A percentile compares a stretch with the other conserved stretches of the same genome.
These are phyloP conservation scores for Phialophora tarda DNA, from an alignment of 2,329 filamentous ascomycete genomes.

Conservation along the genomic window DNA sequence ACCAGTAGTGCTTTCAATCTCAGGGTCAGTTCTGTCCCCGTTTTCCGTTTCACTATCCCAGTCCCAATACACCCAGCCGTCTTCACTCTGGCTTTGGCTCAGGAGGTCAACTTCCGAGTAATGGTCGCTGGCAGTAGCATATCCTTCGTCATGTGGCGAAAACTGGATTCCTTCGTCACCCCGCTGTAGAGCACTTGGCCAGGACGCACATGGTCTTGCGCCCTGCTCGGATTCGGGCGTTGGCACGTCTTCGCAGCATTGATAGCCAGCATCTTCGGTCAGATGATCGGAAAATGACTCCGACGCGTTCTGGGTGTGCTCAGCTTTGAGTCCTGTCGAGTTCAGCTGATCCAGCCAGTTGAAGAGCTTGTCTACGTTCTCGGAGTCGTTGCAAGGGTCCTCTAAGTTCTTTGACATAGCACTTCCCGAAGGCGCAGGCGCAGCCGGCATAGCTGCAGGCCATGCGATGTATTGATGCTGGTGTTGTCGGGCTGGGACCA, in stretches of 20 bases:
- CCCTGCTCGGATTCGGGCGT: not conserved
- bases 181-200: not conserved
- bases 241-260: not conserved
- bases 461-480: constrained; percentile 9
- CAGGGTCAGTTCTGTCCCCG: not conserved
- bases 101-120: constrained; percentile 13
- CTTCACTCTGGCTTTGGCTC: constrained; percentile 9
- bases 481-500: constrained; percentile 11
- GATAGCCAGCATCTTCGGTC: not conserved
- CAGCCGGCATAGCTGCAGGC: not conserved
- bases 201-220: not conserved
- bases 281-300: not conserved
- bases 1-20: too few species aligned
- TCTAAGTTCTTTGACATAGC: not conserved
- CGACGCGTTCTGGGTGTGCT: not conserved
- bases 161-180: not conserved
- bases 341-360: constrained; percentile 4
- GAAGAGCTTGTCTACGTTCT: not conserved
- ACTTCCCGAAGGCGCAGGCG: not conserved
- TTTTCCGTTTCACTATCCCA: constrained; percentile 20
- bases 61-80: constrained; percentile 24
- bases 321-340: not conserved
- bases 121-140: constrained; percentile 8
- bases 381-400: not conserved
- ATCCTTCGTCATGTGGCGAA: constrained; percentile 14